These are phyloP conservation scores for Pseudoneurospora amorphoporcata DNA, from an alignment of 495 filamentous ascomycete species.

Conservation along the genomic window DNA sequence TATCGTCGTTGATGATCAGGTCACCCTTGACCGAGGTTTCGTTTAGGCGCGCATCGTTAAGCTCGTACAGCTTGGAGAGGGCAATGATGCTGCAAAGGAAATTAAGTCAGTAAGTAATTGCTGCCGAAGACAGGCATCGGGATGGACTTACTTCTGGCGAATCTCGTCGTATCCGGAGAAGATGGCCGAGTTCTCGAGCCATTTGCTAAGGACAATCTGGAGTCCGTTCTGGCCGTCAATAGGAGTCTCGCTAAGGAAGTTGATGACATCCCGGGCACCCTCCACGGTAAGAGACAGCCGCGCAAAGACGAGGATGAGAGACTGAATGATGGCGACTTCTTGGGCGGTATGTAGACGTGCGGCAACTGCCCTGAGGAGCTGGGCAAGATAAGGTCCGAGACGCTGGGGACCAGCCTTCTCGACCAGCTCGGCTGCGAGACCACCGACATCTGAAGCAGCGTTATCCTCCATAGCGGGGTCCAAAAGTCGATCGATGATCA, in stretches of 20 bases:
- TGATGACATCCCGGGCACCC: conserved; percentile 78
- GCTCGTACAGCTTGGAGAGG: conserved; percentile 74
- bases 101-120: conserved; percentile 26
- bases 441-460: conserved; percentile 90
- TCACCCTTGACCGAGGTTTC: conserved; percentile 85
- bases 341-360: conserved; percentile 68
- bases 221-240: conserved; percentile 68
- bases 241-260: conserved; percentile 77
- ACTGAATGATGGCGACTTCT: conserved; percentile 76
- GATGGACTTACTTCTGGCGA: conserved; percentile 67
- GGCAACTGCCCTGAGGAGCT: conserved; percentile 89
- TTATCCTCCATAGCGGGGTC: conserved; percentile 74
- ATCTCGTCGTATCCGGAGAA: conserved; percentile 97
- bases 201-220: conserved; percentile 81
- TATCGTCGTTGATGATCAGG: conserved; percentile 67
- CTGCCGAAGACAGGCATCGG: neutral
- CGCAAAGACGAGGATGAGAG: conserved; percentile 89
- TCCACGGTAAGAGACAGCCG: conserved; percentile 58
- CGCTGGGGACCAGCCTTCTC: conserved; percentile 85
- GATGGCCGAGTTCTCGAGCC: conserved; percentile 91
- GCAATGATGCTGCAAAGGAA: conserved; percentile 60
- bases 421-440: conserved; percentile 86
- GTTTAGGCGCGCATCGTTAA: conserved; percentile 71
- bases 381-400: conserved; percentile 78
- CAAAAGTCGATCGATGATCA: conserved; percentile 90